Evolutionary conservation across 2,329 filamentous ascomycete genomes (phyloP), one percentile per base, ranked within the genome.

Genomic region (Pseudopyrenochaeta lycopersici): DNA sequence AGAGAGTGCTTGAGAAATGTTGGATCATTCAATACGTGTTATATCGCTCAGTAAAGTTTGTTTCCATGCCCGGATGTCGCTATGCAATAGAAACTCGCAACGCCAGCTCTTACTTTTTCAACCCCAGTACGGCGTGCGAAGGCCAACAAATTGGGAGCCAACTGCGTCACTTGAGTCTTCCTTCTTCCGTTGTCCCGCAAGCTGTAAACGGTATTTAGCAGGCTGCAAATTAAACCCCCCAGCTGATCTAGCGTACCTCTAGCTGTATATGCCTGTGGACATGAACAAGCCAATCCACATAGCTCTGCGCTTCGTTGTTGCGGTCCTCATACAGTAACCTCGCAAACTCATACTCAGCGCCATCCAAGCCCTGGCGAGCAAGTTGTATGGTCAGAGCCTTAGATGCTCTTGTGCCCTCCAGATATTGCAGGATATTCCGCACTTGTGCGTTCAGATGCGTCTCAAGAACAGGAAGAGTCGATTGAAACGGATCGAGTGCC

Each of bases 211-310:
- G 10, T 18, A n/a, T 35, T 68, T 46, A 68, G 62, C 38, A 44
- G 6, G n/a, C 27, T 29, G 5, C 21, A 41, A 5, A 20, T 46
- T n/a, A 5, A 17, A 33, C 2, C 31, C 2, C 31, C 4, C 15
- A 7, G n/a, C 7, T 31, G 35, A 23, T 30, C 42, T 35, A 57
- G 67, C 74, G 66, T 72, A 81, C 80, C 76, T 99, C 95, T 60
- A 97, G 82, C 73, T 97, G 93, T 61, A 99, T 95, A 64, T 90
- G 88, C 67, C 94, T 89, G 78, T 99, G 95, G 58, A 98, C 84
- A 76, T 97, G 91, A 52, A 99, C 95, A 69, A 99, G 82, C 95
- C 95, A 99, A 78, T 99, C 95, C 30, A 98, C 95, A 77, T 98
- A 99, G 73, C 91, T 96, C 78, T 96, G 93, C 31, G 95, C 95